Conservation (phyloP, 1,284 basidiomycete species). For the Cryptococcus sp. region DNA sequence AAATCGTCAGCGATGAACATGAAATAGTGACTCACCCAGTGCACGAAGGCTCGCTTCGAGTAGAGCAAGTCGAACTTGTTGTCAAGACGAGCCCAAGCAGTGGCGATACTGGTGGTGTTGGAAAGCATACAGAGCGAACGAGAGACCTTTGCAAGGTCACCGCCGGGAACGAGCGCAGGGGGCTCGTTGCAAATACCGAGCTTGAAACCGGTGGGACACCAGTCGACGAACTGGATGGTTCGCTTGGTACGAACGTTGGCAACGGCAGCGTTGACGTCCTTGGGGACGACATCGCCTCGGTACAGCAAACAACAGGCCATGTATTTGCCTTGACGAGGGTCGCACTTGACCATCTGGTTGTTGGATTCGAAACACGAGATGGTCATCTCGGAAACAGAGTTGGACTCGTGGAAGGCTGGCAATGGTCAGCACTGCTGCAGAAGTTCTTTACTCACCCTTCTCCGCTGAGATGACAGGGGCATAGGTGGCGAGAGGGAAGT, state of each 20-base stretch:
- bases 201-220: constrained; percentile 99
- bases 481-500: constrained; percentile 96
- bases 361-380: constrained; percentile 96
- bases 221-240: constrained; percentile 92
- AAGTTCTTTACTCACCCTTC: constrained; percentile 43
- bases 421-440: constrained; percentile 35
- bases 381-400: constrained; percentile 98
- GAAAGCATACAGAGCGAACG: constrained; percentile 98
- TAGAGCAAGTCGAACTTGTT: constrained; percentile 98
- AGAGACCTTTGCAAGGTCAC: constrained; percentile 90
- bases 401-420: constrained; percentile 83
- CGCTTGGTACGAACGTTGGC: constrained; percentile 94
- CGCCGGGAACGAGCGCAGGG: constrained; percentile 83
- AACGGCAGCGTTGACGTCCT: constrained; percentile 93
- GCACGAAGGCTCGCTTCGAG: constrained; percentile 87
- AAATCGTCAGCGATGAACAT: not conserved
- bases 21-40: constrained; percentile 59
- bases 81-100: constrained; percentile 93
- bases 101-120: constrained; percentile 66
- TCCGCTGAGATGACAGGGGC: constrained; percentile 86
- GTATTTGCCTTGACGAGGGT: constrained; percentile 95
- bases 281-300: constrained; percentile 96
- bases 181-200: constrained; percentile 97
- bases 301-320: constrained; percentile 89
- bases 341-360: constrained; percentile 99